Percentiles rank a stretch among this genome's conserved stretches.
Conservation (phyloP, 371 early-diverging fungal genomes). For the Paraphysoderma sedebokerense region DNA sequence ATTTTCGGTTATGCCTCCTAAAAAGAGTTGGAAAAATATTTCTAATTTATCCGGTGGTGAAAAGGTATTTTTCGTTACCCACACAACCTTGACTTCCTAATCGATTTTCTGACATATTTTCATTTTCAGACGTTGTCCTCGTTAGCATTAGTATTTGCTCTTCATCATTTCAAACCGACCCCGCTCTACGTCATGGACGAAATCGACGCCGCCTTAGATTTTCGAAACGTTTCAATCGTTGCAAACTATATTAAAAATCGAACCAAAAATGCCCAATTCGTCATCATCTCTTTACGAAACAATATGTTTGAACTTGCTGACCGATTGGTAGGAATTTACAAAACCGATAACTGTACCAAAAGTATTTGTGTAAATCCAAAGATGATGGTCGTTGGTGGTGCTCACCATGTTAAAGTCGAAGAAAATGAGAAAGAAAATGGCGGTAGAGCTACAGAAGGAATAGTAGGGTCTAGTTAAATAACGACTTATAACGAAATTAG, state of each 20-base stretch:
- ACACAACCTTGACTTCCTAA: neutral
- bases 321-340: constrained; percentile 97
- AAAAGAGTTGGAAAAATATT: constrained; percentile 99
- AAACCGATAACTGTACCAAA: constrained; percentile 72
- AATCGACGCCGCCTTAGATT: constrained; percentile 99
- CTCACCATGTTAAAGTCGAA: no score
- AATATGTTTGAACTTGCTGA: constrained; percentile 99
- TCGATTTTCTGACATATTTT: neutral
- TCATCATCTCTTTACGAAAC: constrained; percentile 97
- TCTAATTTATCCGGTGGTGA: constrained; percentile 98
- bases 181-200: constrained; percentile 99
- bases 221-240: constrained; percentile 98
- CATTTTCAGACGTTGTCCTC: constrained; percentile 95
- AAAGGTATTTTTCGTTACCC: constrained; percentile 42
- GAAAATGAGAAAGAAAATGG: no score
- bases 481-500: no score
- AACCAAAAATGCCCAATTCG: constrained; percentile 96
- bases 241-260: constrained; percentile 98
- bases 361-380: constrained; percentile 11
- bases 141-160: constrained; percentile 96
- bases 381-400: no score
- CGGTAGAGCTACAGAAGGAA: no score
- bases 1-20: constrained; percentile 99
- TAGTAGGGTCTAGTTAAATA: no score
- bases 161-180: constrained; percentile 98